Base-by-base conservation (phyloP, 257 asterid genomes). In the Oldenlandia corymbosa region DNA sequence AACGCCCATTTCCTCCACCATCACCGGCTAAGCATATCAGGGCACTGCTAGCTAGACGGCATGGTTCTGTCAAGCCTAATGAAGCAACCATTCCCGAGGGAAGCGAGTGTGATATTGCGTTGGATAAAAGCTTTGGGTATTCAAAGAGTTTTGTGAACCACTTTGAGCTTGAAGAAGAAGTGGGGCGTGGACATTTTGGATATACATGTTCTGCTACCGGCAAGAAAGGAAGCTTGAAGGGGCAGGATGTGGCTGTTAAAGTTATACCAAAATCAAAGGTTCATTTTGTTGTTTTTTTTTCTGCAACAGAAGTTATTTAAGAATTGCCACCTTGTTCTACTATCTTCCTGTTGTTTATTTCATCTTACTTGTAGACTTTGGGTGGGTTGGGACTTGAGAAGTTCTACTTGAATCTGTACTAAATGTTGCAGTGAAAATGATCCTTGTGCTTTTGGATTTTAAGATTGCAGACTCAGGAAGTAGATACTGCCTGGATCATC, bases 21-120 rank as follows among this genome's bases (percentile, higher is more conserved):
- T 91, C 98, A 5, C 98, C 98, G 30, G 98, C 96, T 55, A 91
- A 88, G 84, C 98, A 91, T 74, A 88, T 91, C 23, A 84, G 85
- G 75, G 94, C 98, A 28, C 81, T 86, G 70, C 90, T 91, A 57
- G 85, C 91, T 11, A 80, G 96, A 66, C 79, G 96, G 62, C 95
- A 86, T 66, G 98, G 96, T 63, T 88, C 94, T 18, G 80, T 86
- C 41, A 91, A 91, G 83, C 95, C 98, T 51, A 91, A 86, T 65
- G 96, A 83, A 73, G 95, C 90, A 6, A 75, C 85, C 28, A 91
- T 91, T 65, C 98, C 96, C 23, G 98, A 91, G 68, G 98, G 98
- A 51, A 88, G 94, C 77, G 98, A 88, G 67, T 84, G 87, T 75
- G 94, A 84, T 75, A 69, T 85, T 70, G 96, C 86, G 18, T 73